These are phyloP conservation scores for Ilex asprella DNA, from an alignment of 257 asterid genomes.

Conservation along the genomic window DNA sequence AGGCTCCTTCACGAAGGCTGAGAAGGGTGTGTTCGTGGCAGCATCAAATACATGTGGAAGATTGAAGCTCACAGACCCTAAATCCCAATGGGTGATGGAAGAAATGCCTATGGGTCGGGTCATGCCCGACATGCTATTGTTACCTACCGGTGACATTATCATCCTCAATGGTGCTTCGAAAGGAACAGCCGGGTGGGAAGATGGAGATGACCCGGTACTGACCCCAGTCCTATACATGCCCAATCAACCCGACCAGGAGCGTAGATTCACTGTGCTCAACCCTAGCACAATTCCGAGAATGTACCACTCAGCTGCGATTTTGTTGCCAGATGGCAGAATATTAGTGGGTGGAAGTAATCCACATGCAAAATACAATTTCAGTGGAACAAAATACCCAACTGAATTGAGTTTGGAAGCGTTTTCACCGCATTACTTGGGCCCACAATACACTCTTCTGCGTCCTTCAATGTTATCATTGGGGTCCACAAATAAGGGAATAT, in stretches of 20 bases:
- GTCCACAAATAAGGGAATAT: conserved; percentile 5
- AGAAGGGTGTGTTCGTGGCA: neutral
- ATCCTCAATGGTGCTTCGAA: conserved; percentile 61
- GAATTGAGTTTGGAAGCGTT: conserved; percentile 10
- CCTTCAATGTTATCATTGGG: conserved; percentile 22
- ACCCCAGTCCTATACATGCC: conserved; percentile 56
- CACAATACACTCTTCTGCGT: neutral
- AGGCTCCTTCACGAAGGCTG: neutral
- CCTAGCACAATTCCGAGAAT: conserved; percentile 11
- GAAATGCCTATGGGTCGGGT: conserved; percentile 2
- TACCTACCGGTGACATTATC: neutral
- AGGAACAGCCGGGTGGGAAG: conserved; percentile 89
- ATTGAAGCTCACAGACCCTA: neutral
- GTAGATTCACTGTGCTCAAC: conserved; percentile 13
- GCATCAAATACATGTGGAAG: neutral
- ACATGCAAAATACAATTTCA: conserved; percentile 6
- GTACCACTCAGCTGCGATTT: conserved; percentile 14
- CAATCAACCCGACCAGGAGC: conserved; percentile 6
- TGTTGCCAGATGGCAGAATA: conserved; percentile 17
- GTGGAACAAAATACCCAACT: conserved; percentile 7
- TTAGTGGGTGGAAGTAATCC: conserved; percentile 18
- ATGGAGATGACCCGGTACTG: conserved; percentile 51
- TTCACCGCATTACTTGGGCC: conserved; percentile 9
- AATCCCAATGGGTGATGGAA: neutral
- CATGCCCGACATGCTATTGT: conserved; percentile 3